Evolutionary conservation across 2,329 filamentous ascomycete species (phyloP).

Genomic region (Talaromyces sp.): DNA sequence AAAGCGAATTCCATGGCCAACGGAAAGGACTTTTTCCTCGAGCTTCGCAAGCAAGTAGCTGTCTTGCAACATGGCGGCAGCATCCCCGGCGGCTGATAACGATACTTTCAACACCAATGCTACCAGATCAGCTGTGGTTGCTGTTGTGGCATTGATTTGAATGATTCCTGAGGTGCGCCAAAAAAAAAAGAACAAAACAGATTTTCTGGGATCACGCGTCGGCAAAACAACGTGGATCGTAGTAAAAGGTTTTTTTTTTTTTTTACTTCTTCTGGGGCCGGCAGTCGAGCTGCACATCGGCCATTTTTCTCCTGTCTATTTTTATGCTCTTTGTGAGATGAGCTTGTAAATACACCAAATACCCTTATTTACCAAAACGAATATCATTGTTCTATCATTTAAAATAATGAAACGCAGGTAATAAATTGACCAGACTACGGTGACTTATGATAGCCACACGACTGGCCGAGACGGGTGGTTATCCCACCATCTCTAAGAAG

Average conservation of each 20-base stretch:
- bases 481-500: no score
- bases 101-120: not conserved
- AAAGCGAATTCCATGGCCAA: constrained; percentile 44
- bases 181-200: no score
- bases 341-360: not conserved
- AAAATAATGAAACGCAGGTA: not conserved
- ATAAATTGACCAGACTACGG: not conserved
- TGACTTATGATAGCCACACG: not conserved
- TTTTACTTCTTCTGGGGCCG: not conserved
- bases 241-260: not conserved
- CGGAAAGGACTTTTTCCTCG: constrained; percentile 46
- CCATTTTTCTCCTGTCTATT: not conserved
- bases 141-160: not conserved
- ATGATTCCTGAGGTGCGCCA: not conserved
- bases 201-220: not conserved
- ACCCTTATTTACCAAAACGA: not conserved
- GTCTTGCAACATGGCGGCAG: constrained; percentile 32
- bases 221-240: not conserved
- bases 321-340: not conserved
- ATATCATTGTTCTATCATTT: not conserved
- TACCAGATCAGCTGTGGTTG: not conserved
- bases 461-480: not conserved
- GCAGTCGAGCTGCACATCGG: not conserved
- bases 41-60: constrained; percentile 44
- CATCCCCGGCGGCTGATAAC: constrained; percentile 29